Percentiles rank a stretch among this genome's conserved stretches.
These are phyloP conservation scores for Capronia epimyces DNA, from an alignment of 2,329 filamentous ascomycete genomes.

Conservation along the genomic window DNA sequence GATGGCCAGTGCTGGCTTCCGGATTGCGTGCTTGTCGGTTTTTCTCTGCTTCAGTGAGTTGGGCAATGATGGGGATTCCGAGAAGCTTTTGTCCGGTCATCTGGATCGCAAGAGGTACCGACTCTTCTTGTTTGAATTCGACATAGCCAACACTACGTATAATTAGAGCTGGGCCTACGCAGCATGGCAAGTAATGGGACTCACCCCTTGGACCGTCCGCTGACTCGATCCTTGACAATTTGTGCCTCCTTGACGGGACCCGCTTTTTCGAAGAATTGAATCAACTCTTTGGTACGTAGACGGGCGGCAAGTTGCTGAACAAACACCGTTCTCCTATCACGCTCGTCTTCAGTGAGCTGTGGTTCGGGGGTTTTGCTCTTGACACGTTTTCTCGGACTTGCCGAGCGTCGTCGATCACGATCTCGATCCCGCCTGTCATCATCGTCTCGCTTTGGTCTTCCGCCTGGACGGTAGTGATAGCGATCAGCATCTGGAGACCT, in stretches of 20 bases:
- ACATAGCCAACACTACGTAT: constrained; percentile 84
- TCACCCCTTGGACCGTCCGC: constrained; percentile 94
- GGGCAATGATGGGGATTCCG: constrained; percentile 97
- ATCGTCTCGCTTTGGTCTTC: constrained; percentile 46
- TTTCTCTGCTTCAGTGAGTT: constrained; percentile 98
- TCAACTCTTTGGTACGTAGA: constrained; percentile 84
- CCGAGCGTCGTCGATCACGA: constrained; percentile 41
- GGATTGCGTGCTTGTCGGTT: constrained; percentile 90
- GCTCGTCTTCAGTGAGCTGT: constrained; percentile 85
- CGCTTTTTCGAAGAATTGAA: constrained; percentile 91
- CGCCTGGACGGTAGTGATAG: constrained; percentile 46
- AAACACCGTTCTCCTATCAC: constrained; percentile 93
- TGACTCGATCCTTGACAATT: constrained; percentile 96
- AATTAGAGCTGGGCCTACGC: constrained; percentile 36
- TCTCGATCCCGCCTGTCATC: constrained; percentile 46
- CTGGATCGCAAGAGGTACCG: constrained; percentile 86
- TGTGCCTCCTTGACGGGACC: constrained; percentile 94
- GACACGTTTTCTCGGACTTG: constrained; percentile 37
- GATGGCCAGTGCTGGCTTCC: constrained; percentile 61
- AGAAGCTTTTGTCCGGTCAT: constrained; percentile 97
- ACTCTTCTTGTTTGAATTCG: constrained; percentile 95
- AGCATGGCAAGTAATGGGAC: constrained; percentile 33
- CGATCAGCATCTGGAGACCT: constrained; percentile 62
- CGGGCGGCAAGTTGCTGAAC: constrained; percentile 96
- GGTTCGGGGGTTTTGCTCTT: constrained; percentile 54